These are phyloP conservation scores for Pontederia crassipes DNA, from an alignment of 176 grass and related monocot species.

Conservation along the genomic window DNA sequence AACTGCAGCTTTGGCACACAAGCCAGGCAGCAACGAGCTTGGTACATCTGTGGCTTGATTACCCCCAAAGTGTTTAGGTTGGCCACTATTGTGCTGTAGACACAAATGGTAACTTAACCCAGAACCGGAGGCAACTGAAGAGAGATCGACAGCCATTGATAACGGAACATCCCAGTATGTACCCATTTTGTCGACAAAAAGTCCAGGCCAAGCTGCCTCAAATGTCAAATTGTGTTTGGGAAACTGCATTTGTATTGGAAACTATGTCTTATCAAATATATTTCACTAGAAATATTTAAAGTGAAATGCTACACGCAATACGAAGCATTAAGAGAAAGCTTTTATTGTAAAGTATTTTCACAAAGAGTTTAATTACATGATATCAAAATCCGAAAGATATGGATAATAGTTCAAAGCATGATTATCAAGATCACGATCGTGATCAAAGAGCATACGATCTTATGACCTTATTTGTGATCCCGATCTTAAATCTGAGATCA, in stretches of 20 bases:
- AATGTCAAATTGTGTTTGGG: constrained; percentile 55
- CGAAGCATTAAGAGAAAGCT: too few relatives aligned
- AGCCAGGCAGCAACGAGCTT: constrained; percentile 49
- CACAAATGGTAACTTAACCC: constrained; percentile 84
- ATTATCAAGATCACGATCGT: too few relatives aligned
- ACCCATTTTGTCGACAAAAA: constrained; percentile 79
- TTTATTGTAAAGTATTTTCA: too few relatives aligned
- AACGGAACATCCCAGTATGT: constrained; percentile 81
- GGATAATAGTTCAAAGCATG: too few relatives aligned
- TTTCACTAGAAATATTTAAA: too few relatives aligned
- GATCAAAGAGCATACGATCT: too few relatives aligned
- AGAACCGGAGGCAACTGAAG: constrained; percentile 59
- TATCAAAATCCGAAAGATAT: too few relatives aligned
- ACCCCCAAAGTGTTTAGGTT: constrained; percentile 57
- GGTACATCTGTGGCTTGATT: constrained; percentile 44
- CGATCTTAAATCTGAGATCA: too few relatives aligned
- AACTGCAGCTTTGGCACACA: constrained; percentile 64
- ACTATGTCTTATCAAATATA: too few relatives aligned
- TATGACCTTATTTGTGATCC: too few relatives aligned
- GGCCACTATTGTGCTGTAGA: constrained; percentile 67
- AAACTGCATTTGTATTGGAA: constrained; percentile 31
- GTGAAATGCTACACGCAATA: too few relatives aligned
- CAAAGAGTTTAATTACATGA: too few relatives aligned
- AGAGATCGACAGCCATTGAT: constrained; percentile 68
- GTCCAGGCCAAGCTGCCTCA: constrained; percentile 65